These are phyloP conservation scores for Mycocentrospora acerina DNA, from an alignment of 2,329 filamentous ascomycete species.

Conservation along the genomic window DNA sequence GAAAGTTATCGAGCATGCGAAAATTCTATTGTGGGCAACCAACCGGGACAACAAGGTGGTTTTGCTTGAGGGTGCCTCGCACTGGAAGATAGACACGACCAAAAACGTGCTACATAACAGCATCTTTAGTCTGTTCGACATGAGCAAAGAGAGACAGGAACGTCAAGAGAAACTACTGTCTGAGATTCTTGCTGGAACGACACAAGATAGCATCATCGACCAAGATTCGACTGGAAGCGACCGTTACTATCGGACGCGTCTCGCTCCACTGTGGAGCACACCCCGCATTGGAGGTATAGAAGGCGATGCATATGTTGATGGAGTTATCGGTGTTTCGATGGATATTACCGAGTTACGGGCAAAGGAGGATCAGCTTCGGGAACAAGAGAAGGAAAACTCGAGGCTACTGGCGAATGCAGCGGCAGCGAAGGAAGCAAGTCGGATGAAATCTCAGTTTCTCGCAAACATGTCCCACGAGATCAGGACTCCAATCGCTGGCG, in stretches of 20 bases:
- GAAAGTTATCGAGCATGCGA: constrained; percentile 72
- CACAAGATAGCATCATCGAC: constrained; percentile 64
- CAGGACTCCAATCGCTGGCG: constrained; percentile 74
- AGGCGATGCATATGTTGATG: constrained; percentile 60
- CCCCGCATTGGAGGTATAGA: constrained; percentile 55
- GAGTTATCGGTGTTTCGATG: constrained; percentile 77
- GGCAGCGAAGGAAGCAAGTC: constrained; percentile 77
- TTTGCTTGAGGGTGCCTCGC: constrained; percentile 63
- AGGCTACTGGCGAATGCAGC: constrained; percentile 72
- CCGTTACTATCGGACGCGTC: constrained; percentile 70
- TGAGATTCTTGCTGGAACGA: constrained; percentile 63
- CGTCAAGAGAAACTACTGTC: constrained; percentile 61
- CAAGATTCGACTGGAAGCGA: constrained; percentile 56
- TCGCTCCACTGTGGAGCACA: constrained; percentile 65
- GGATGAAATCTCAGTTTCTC: constrained; percentile 77
- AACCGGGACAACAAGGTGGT: constrained; percentile 63
- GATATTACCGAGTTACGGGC: constrained; percentile 73
- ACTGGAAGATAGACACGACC: constrained; percentile 49
- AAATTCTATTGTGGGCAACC: constrained; percentile 74
- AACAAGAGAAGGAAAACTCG: constrained; percentile 68
- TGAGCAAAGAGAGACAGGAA: constrained; percentile 32
- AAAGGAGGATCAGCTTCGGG: constrained; percentile 63
- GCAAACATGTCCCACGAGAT: constrained; percentile 85
- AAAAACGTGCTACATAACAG: constrained; percentile 56
- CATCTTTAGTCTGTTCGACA: constrained; percentile 64